Conservation (phyloP, 805 yeast species). For the Sugiyamaella floridensis region DNA sequence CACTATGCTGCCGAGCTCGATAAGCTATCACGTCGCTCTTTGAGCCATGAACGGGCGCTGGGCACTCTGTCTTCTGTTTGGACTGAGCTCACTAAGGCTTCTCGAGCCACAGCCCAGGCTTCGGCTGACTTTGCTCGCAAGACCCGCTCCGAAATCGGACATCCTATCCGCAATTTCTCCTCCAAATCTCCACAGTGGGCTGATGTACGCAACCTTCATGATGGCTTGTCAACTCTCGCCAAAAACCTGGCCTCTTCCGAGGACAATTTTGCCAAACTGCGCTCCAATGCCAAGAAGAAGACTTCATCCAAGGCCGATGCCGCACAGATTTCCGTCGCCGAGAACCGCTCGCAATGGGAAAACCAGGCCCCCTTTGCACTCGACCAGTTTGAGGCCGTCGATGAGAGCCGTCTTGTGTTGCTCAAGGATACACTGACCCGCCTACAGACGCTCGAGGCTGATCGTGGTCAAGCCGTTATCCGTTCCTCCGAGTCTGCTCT, state of each 20-base stretch:
- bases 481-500: conserved; percentile 55
- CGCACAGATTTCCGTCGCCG: conserved; percentile 32
- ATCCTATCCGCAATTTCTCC: conserved; percentile 40
- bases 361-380: conserved; percentile 70
- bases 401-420: conserved; percentile 51
- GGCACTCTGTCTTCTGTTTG: conserved; percentile 27
- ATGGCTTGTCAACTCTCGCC: conserved; percentile 40
- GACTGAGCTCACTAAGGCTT: conserved; percentile 21
- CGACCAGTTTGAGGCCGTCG: conserved; percentile 67
- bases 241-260: conserved; percentile 32
- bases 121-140: conserved; percentile 29
- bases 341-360: conserved; percentile 51
- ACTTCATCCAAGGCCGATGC: conserved; percentile 16
- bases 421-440: conserved; percentile 61
- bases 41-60: conserved; percentile 19
- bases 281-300: conserved; percentile 17
- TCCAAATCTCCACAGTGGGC: conserved; percentile 43
- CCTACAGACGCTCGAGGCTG: conserved; percentile 55
- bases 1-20: conserved; percentile 44
- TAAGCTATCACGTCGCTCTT: conserved; percentile 26
- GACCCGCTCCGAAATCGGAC: conserved; percentile 33
- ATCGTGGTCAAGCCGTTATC: conserved; percentile 41
- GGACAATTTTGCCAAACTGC: conserved; percentile 36
- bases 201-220: conserved; percentile 44
- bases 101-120: conserved; percentile 26